phyloP scores from a whole-genome alignment of 2,329 filamentous ascomycete species.

The Calycina marina region DNA sequence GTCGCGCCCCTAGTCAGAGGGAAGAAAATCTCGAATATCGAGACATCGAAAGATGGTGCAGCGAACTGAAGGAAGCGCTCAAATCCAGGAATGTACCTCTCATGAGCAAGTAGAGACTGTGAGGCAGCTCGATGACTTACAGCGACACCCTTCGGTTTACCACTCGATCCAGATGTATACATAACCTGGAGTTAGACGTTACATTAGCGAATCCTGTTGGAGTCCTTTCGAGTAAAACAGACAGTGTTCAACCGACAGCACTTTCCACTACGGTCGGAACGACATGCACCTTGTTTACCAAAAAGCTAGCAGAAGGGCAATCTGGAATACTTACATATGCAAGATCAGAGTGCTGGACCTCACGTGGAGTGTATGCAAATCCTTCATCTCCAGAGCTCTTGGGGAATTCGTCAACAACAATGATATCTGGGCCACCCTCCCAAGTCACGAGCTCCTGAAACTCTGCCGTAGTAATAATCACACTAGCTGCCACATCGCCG shows the following conservation, averaged over 20 bases:
- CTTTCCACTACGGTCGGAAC: too few species aligned
- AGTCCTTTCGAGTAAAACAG: too few species aligned
- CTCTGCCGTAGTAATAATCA: slow-evolving; percentile 49
- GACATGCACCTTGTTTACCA: too few species aligned
- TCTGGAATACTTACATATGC: too few species aligned
- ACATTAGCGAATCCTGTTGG: too few species aligned
- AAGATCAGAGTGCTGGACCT: slow-evolving; percentile 24
- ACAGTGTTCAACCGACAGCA: too few species aligned
- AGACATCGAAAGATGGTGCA: slow-evolving; percentile 85
- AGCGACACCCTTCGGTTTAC: slow-evolving; percentile 74
- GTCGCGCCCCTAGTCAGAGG: slow-evolving; percentile 61
- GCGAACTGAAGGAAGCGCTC: slow-evolving; percentile 80
- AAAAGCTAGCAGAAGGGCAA: too few species aligned
- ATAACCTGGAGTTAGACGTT: too few species aligned
- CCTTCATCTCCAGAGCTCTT: slow-evolving; percentile 1
- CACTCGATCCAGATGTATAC: slow-evolving; percentile 87
- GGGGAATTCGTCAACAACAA: slow-evolving; percentile 28
- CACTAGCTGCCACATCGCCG: slow-evolving; percentile 53
- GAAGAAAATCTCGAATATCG: slow-evolving; percentile 91
- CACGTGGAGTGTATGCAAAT: slow-evolving; percentile 5
- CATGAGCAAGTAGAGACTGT: slow-evolving; percentile 71
- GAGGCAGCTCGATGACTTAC: slow-evolving; percentile 69
- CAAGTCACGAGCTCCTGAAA: slow-evolving; percentile 27
- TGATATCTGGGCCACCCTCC: slow-evolving; percentile 22
- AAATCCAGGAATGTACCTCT: slow-evolving; percentile 63